Base-by-base conservation (phyloP, 371 early-diverging fungal species). In the Rhizopus delemar region DNA sequence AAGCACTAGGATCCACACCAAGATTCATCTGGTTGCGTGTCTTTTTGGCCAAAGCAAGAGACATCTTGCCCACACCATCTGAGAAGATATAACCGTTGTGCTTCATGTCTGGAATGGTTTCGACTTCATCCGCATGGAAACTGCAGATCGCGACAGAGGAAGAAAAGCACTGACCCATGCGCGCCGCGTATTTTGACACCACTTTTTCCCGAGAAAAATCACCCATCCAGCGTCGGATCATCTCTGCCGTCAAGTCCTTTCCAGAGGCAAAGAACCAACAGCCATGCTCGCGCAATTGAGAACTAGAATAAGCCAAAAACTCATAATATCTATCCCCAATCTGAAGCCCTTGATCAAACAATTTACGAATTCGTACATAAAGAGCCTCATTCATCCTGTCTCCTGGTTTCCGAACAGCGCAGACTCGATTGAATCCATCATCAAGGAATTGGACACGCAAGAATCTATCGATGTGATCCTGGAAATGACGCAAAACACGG, bases 21-120 rank as follows among this genome's bases (percentile, higher is more conserved):
- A 90, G 72, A 33, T 80, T 75, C 58, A 90, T 56, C 9, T 62
- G 65, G 69, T 53, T 0, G 81, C 79, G 8, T 9, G 89, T 80
- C 62, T 77, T 65, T 46, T 71, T 53, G 0, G 90, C 90, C n/a
- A 88, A 56, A 3, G 28, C 62, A 5, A 56, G 57, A 0, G 88
- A 82, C 8, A 94, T 86, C 28, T 68, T 74, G 3, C 95, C 95
- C 22, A 90, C 86, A 8, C 96, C 96, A 64, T 96, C 96, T 5
- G 91, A 86, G 63, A 93, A 94, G 2, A 59, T 70, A 60, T 76
- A 88, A 0, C 78, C 77, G 53, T 85, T 78, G 4, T 66, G 62
- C 46, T 71, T 68, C 35, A 91, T 73, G 55, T 93, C 92, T 0
- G 66, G 56, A 36, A 90, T 85, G 12, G 62, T 50, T 31, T 68